phyloP scores from a whole-genome alignment of 495 filamentous ascomycete genomes.

The Xylaria cubensis region DNA sequence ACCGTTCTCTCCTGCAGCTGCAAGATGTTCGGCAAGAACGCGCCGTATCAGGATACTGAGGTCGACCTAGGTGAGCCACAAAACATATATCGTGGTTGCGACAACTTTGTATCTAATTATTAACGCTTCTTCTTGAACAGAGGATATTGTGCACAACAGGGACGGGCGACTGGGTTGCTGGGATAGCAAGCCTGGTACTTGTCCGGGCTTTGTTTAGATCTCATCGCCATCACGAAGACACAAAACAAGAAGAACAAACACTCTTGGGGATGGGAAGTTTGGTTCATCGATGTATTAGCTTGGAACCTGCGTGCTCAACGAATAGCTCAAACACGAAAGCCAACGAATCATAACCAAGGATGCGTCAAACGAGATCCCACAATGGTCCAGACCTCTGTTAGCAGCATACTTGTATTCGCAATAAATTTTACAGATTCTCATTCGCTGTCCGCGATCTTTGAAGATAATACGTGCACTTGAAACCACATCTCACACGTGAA shows the following conservation, averaged over 20 bases:
- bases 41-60: conserved; percentile 16
- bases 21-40: conserved; percentile 21
- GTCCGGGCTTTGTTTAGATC: conserved; percentile 3
- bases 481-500: not conserved
- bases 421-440: not conserved
- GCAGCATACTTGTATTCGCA: not conserved
- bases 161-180: conserved; percentile 18
- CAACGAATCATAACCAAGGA: not conserved
- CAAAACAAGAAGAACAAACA: not conserved
- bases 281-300: not conserved
- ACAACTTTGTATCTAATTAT: not conserved
- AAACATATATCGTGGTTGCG: not conserved
- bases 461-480: not conserved
- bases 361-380: not conserved
- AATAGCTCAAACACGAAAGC: not conserved
- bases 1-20: conserved; percentile 24
- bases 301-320: not conserved
- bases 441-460: not conserved
- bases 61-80: conserved; percentile 20
- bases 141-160: conserved; percentile 17
- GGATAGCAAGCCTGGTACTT: conserved; percentile 16
- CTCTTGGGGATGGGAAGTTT: not conserved
- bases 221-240: not conserved
- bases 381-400: not conserved
- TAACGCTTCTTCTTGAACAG: conserved; percentile 10